phyloP scores from a whole-genome alignment of 345 rosid species.

The Heritiera fomes region DNA sequence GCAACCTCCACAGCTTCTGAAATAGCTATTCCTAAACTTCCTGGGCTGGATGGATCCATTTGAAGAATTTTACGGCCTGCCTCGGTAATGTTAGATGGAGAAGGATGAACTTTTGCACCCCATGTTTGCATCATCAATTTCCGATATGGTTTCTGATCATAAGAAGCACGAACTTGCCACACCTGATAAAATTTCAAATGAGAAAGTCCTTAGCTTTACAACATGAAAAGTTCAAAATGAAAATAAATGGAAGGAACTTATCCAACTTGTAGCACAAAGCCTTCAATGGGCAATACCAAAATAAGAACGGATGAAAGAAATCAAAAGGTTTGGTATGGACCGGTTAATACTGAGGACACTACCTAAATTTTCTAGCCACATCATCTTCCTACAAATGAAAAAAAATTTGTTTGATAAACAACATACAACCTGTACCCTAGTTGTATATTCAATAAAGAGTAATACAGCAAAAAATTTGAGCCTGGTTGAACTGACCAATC shows the following conservation, averaged over 20 bases:
- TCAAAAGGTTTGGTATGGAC: not conserved
- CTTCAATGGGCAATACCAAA: not conserved
- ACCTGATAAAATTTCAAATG: conserved; percentile 43
- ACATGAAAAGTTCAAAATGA: not conserved
- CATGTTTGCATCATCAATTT: conserved; percentile 97
- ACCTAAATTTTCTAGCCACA: not conserved
- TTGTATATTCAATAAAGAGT: not conserved
- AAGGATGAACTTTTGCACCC: conserved; percentile 95
- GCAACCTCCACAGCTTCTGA: conserved; percentile 98
- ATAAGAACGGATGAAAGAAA: not conserved
- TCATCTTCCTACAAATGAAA: not conserved
- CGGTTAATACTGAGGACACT: not conserved
- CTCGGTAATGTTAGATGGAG: conserved; percentile 72
- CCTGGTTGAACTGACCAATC: not conserved
- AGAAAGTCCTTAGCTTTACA: not conserved
- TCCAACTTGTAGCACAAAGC: not conserved
- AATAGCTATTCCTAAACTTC: conserved; percentile 95
- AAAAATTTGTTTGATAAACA: not conserved
- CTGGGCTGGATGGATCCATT: conserved; percentile 66
- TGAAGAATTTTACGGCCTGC: conserved; percentile 73
- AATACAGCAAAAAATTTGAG: not conserved
- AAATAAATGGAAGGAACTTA: not conserved
- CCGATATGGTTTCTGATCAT: conserved; percentile 90
- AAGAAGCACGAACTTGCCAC: conserved; percentile 97
- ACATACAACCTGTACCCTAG: not conserved